Evolutionary conservation across 805 yeast genomes (phyloP), one percentile per base, ranked within the genome.

Genomic region (Pichia thaimueangensis): DNA sequence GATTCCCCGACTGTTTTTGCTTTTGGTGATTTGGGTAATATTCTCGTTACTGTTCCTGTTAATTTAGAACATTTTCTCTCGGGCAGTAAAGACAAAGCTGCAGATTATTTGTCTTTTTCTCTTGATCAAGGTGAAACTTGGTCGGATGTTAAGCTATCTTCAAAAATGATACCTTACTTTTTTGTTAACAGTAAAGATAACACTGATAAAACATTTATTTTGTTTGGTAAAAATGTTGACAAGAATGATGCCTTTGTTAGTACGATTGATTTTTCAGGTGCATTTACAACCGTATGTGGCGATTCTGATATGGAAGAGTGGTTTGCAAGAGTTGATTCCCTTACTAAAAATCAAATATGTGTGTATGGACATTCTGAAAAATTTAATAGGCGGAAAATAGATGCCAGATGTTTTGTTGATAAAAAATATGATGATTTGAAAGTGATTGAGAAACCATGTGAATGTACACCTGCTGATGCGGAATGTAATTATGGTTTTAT

Each of bases 11-110:
- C 75, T 30, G 47, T 68, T 3, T 76, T 74, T 47, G 70, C 78
- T 1, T 79, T 78, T 63, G 95, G 91, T 36, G 94, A 86, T 59
- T 76, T 74, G 45, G 96, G 95, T 27, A 83, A 86, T 53, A 59
- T 86, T 10, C 71, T 85, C 15, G 59, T 82, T 2, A 82, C 86
- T 2, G 59, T 76, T n/a, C 80, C 82, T 22, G 35, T 56, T 21
- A 38, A 49, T 11, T 15, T 53, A 13, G 45, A 45, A n/a, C 41
- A 37, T 21, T 40, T 55, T n/a, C 6, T 51, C 9, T 24, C 33
- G 15, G 49, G 49, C 3, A 34, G 45, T 5, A 67, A 74, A 15
- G 77, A 74, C 12, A 17, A 22, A 6, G 32, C 43, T 2, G 46
- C 57, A 20, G 47, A 53, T 10, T 31, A 36, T 1, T 48, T 69